These are phyloP conservation scores for Phytophthora palmivora DNA, from an alignment of 352 stramenopile genomes.

Conservation along the genomic window DNA sequence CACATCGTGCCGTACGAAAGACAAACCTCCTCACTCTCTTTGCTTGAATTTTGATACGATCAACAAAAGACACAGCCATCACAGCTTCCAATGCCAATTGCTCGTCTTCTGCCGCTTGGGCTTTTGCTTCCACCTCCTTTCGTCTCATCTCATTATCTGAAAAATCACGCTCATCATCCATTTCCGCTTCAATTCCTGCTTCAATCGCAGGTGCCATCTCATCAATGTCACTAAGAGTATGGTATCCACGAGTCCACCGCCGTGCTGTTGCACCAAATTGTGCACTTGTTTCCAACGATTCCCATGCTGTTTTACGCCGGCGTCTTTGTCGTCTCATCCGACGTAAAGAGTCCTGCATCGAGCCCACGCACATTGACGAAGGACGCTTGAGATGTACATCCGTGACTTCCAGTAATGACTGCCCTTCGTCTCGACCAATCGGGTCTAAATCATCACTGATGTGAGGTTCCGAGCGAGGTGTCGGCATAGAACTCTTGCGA, in stretches of 20 bases:
- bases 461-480: conserved; percentile 50
- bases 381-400: conserved; percentile 59
- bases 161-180: conserved; percentile 22
- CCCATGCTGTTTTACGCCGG: conserved; percentile 60
- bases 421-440: conserved; percentile 37
- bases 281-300: conserved; percentile 62
- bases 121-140: conserved; percentile 25
- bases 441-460: conserved; percentile 29
- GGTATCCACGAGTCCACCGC: conserved; percentile 76
- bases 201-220: conserved; percentile 47
- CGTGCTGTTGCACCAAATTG: conserved; percentile 63
- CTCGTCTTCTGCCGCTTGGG: conserved; percentile 26
- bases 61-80: conserved; percentile 22
- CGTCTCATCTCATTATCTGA: conserved; percentile 26
- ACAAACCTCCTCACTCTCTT: conserved; percentile 34
- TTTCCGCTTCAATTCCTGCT: conserved; percentile 15
- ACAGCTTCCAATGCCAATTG: conserved; percentile 25
- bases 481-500: conserved; percentile 67
- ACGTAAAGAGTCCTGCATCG: conserved; percentile 47
- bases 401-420: conserved; percentile 66
- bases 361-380: conserved; percentile 62
- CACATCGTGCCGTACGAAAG: conserved; percentile 17
- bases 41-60: conserved; percentile 24
- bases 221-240: conserved; percentile 63
- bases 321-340: conserved; percentile 46